phyloP scores from a whole-genome alignment of 768 basidiomycete genomes.

The Psilocybe tampanensis region DNA sequence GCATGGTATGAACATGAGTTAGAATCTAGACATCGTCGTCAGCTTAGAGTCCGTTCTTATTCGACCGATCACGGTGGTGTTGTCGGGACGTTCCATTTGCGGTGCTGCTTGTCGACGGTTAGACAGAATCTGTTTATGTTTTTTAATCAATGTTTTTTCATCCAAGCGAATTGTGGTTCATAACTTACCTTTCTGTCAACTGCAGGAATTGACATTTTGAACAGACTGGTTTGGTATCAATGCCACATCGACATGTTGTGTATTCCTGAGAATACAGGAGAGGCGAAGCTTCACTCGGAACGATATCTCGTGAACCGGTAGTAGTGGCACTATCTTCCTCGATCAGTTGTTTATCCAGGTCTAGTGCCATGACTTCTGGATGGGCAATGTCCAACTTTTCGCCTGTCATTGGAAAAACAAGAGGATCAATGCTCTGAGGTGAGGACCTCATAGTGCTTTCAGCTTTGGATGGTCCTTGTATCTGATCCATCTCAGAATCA shows the following conservation, averaged over 20 bases:
- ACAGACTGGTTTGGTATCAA: constrained; percentile 4
- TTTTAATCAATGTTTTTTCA: neutral
- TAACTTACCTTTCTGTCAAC: constrained; percentile 16
- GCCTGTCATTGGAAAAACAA: neutral
- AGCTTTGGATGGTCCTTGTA: neutral
- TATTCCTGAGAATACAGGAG: constrained; percentile 15
- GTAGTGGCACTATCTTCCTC: neutral
- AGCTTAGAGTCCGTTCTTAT: no score
- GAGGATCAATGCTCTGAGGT: neutral
- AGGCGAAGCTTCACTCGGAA: neutral
- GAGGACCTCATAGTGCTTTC: neutral
- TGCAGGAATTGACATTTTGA: constrained; percentile 13
- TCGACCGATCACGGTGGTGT: no score
- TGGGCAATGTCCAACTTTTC: neutral
- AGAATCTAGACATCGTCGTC: no score
- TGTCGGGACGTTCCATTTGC: neutral
- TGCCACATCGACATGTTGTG: constrained; percentile 14
- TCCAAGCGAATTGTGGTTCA: neutral
- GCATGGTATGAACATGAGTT: no score
- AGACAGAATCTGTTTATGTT: constrained; percentile 9
- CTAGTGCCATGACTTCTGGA: neutral
- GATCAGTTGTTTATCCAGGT: neutral
- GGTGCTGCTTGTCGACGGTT: constrained; percentile 1
- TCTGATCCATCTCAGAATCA: neutral
- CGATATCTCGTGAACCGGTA: neutral